These are phyloP conservation scores for Mycena kentingensis DNA, from an alignment of 768 basidiomycete genomes.

Conservation along the genomic window DNA sequence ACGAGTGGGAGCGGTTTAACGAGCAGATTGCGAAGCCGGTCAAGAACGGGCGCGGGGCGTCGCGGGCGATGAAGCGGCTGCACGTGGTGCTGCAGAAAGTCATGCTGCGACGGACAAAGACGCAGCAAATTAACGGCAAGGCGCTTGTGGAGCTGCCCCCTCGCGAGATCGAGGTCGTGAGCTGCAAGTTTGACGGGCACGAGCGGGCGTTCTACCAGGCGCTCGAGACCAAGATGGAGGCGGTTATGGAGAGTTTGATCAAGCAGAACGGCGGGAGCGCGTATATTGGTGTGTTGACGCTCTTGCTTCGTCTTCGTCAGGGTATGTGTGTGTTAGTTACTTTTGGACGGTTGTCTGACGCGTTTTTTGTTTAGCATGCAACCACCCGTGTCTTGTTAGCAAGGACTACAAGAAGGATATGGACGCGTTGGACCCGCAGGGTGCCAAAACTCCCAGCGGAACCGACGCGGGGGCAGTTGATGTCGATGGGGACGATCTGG, in stretches of 20 bases:
- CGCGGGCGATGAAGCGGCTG: conserved; percentile 78
- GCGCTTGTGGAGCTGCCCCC: conserved; percentile 79
- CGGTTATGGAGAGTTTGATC: conserved; percentile 68
- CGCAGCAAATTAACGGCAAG: conserved; percentile 72
- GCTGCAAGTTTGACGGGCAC: conserved; percentile 73
- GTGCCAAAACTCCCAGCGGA: conserved; percentile 37
- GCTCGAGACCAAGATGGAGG: conserved; percentile 67
- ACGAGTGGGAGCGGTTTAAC: conserved; percentile 80
- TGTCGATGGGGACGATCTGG: conserved; percentile 72
- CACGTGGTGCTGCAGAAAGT: conserved; percentile 84
- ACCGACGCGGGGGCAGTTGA: conserved; percentile 49
- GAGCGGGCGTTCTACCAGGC: conserved; percentile 82
- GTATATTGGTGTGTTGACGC: conserved; percentile 70
- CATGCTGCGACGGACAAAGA: conserved; percentile 90
- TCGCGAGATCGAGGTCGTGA: conserved; percentile 67
- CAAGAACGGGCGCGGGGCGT: conserved; percentile 60
- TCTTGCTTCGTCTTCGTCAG: conserved; percentile 85
- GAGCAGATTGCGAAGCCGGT: conserved; percentile 77
- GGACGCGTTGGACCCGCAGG: conserved; percentile 75
- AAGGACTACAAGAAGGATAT: conserved; percentile 73
- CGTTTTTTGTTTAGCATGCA: conserved; percentile 68
- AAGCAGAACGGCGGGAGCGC: conserved; percentile 50
- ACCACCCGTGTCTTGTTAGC: conserved; percentile 82
- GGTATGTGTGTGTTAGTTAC: conserved; percentile 47
- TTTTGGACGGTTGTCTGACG: not conserved